phyloP scores from a whole-genome alignment of 164 flowering plant genomes.

The Brasenia schreberi region DNA sequence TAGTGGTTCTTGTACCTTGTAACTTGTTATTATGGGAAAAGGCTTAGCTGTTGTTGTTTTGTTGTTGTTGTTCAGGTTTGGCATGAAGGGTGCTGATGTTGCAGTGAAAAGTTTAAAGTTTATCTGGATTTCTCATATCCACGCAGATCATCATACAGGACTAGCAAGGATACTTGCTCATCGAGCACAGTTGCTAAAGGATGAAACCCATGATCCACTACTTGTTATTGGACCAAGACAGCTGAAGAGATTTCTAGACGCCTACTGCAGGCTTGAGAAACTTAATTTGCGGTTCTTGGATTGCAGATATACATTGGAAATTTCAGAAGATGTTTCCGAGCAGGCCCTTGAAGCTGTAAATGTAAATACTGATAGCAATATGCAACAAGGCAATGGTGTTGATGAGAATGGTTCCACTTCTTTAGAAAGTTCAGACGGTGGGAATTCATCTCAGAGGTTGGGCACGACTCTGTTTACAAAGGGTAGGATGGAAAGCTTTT shows the following conservation, averaged over 20 bases:
- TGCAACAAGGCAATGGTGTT: neutral
- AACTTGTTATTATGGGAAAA: neutral
- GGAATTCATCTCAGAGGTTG: constrained; percentile 3
- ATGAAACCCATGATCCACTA: constrained; percentile 58
- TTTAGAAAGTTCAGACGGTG: constrained; percentile 3
- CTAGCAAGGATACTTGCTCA: constrained; percentile 86
- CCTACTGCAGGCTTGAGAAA: constrained; percentile 85
- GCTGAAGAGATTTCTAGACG: constrained; percentile 70
- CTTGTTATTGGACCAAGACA: constrained; percentile 81
- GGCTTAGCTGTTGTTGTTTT: no score
- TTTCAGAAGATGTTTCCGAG: constrained; percentile 24
- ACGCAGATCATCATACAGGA: constrained; percentile 97
- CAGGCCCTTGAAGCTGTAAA: neutral
- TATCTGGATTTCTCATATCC: constrained; percentile 97
- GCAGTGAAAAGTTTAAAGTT: constrained; percentile 51
- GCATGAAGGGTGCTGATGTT: constrained; percentile 73
- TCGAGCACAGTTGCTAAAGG: constrained; percentile 51
- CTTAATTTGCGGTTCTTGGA: constrained; percentile 86
- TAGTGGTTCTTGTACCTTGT: neutral
- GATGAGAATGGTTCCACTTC: neutral
- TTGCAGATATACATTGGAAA: constrained; percentile 57
- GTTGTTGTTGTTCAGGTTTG: constrained; percentile 34
- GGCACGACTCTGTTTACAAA: constrained; percentile 39
- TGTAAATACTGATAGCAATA: neutral
- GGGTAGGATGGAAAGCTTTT: constrained; percentile 65